Evolutionary conservation across 768 basidiomycete genomes (phyloP).

Genomic region (Mrakia frigida): DNA sequence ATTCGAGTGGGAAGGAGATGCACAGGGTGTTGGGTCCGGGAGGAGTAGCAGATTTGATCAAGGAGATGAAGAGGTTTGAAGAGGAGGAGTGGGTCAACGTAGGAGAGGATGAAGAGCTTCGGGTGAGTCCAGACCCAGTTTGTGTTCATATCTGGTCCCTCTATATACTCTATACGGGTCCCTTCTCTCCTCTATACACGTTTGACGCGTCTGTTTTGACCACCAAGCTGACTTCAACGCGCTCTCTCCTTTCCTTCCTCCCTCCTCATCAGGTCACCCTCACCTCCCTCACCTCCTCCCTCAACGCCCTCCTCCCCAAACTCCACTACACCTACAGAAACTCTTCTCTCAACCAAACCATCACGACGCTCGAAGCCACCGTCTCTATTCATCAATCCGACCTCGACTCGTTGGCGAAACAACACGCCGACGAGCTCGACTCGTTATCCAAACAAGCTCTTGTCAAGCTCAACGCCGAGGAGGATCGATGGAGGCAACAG

Average conservation of each 20-base stretch:
- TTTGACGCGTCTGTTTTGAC: too few species aligned
- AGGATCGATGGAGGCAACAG: background rate
- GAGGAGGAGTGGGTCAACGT: background rate
- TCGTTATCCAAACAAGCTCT: background rate
- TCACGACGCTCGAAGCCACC: background rate
- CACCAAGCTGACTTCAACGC: too few species aligned
- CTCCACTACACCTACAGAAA: slow-evolving; percentile 2
- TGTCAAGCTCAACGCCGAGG: background rate
- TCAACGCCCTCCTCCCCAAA: background rate
- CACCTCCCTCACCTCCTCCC: background rate
- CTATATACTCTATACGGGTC: too few species aligned
- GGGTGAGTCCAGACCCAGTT: background rate
- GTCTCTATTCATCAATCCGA: background rate
- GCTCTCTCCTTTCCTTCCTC: background rate
- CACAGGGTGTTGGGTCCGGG: background rate
- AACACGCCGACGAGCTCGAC: background rate
- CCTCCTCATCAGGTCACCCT: background rate
- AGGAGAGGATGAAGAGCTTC: background rate
- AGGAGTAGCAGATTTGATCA: background rate
- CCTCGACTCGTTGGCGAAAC: background rate
- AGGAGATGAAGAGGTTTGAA: background rate
- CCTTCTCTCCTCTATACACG: background rate
- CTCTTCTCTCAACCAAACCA: background rate
- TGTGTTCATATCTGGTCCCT: too few species aligned
- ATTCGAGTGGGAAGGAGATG: background rate